phyloP scores from a whole-genome alignment of 192 early-diverging fungal genomes.

The Coemansia sp. region DNA sequence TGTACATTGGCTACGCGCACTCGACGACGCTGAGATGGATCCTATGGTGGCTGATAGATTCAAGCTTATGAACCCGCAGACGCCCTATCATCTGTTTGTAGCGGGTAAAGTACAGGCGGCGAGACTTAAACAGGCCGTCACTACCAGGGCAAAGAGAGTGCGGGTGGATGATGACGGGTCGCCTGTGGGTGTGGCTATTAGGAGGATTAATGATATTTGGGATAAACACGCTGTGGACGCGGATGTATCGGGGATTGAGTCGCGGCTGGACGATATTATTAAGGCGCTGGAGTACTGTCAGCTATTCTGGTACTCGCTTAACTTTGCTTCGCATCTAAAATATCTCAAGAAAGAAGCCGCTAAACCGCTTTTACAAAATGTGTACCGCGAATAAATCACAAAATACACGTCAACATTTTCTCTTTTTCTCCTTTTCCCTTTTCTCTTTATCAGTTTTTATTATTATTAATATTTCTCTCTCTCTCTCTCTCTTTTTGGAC shows the following conservation, averaged over 20 bases:
- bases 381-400: conserved; percentile 27
- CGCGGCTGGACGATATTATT: conserved; percentile 36
- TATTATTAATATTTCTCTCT: neutral
- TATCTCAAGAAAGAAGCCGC: conserved; percentile 29
- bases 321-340: conserved; percentile 44
- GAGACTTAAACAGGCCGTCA: conserved; percentile 36
- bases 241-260: conserved; percentile 21
- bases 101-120: conserved; percentile 53
- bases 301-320: conserved; percentile 49
- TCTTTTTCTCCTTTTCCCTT: conserved; percentile 3
- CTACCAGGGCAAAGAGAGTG: neutral
- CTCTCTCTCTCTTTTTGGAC: too few relatives aligned
- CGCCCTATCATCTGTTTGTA: conserved; percentile 49
- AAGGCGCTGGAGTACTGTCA: conserved; percentile 43
- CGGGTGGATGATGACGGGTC: neutral
- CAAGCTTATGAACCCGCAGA: conserved; percentile 52
- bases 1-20: conserved; percentile 34
- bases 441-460: neutral
- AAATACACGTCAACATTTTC: neutral
- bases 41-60: conserved; percentile 36
- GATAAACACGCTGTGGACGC: conserved; percentile 10
- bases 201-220: conserved; percentile 44
- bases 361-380: conserved; percentile 28
- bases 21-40: conserved; percentile 4
- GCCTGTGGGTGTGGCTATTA: conserved; percentile 13